Evolutionary conservation across 2,329 filamentous ascomycete species (phyloP), one percentile per base, ranked within the genome.

Genomic region (Sarocladium kiliense): DNA sequence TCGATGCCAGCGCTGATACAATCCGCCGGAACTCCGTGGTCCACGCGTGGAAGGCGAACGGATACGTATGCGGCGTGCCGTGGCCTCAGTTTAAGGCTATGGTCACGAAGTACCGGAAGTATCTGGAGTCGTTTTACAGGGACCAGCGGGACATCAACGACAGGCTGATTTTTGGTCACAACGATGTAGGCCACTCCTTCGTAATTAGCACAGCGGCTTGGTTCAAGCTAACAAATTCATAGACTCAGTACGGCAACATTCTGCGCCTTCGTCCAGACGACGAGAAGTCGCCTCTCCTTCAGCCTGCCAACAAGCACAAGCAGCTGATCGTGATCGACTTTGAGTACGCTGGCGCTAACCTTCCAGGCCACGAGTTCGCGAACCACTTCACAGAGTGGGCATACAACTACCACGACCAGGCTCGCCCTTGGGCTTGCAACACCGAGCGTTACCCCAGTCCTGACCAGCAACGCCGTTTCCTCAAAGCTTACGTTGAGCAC

Each of bases 351-450:
- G 92, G 87, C 2, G 91, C 93, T 56, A 99, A 97, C 67, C 79
- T 86, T 0, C 85, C 85, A 0, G 94, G 91, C 1, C 78, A 91
- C 16, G 94, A 99, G 70, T 97, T 99, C 68, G 94, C 91, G 56
- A 99, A 99, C 69, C 94, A 99, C 71, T 99, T 99, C 71, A 89
- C 90, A 1, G 94, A 99, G 72, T 99, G 94, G 94, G 89, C 90
- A 63, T 97, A 97, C 77, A 93, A 99, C 72, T 99, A 99, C 71
- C 92, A 97, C 67, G 86, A 94, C 66, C 71, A 82, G 2, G 74
- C 76, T 26, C 73, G 72, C 30, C 76, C 90, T 0, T 84, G 83
- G 74, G 82, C 77, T 25, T 93, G 89, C 77, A 84, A 87, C 64
- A 81, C 81, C 4, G 73, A 75, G 54, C 71, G 74, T 54, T 99